phyloP scores from a whole-genome alignment of 2,329 filamentous ascomycete species.

The Dothistroma septosporum region DNA sequence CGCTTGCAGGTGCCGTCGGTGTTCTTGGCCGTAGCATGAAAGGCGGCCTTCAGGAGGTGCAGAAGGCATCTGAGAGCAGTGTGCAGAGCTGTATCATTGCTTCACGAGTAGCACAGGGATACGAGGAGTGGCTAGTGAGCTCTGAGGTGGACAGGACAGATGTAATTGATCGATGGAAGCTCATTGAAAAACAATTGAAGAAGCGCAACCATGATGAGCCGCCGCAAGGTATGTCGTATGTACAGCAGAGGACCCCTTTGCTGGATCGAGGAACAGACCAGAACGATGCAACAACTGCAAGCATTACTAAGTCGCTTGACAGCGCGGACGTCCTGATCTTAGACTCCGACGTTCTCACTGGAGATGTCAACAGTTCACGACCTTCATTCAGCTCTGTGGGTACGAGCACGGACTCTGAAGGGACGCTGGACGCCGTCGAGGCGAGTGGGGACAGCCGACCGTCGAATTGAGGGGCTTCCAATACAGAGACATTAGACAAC shows the following conservation, averaged over 20 bases:
- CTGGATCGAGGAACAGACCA: neutral
- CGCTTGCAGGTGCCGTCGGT: conserved; percentile 57
- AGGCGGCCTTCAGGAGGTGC: conserved; percentile 69
- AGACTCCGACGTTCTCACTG: no score
- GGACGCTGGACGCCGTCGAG: no score
- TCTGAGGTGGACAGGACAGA: conserved; percentile 58
- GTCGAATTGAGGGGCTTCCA: no score
- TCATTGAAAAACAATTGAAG: conserved; percentile 56
- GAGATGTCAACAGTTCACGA: no score
- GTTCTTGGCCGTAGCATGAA: conserved; percentile 71
- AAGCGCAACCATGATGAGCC: conserved; percentile 55
- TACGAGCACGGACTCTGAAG: no score
- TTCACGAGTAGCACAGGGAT: conserved; percentile 70
- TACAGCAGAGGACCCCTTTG: conserved; percentile 27
- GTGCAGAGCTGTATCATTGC: conserved; percentile 78
- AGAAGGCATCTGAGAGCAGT: conserved; percentile 63
- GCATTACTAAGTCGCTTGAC: neutral
- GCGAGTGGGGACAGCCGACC: no score
- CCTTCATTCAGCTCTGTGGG: no score
- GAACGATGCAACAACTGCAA: neutral
- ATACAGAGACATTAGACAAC: no score
- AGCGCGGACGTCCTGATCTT: no score
- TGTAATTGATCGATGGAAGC: conserved; percentile 64
- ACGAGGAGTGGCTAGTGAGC: conserved; percentile 57
- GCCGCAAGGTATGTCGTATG: conserved; percentile 40